Evolutionary conservation across 2,329 filamentous ascomycete genomes (phyloP).

Genomic region (Talaromyces piceae): DNA sequence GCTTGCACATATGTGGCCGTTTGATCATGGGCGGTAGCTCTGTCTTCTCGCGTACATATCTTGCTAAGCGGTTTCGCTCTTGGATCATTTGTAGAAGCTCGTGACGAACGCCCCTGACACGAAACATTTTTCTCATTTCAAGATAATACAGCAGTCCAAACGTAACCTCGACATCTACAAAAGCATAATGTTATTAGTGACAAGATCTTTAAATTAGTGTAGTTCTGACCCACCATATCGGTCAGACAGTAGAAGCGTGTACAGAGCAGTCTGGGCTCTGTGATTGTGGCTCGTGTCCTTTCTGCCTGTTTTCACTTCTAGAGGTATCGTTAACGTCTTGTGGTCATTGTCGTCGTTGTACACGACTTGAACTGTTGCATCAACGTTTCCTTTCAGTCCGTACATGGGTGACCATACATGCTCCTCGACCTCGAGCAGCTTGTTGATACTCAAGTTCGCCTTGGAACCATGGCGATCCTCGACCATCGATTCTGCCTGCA

Average conservation of each 20-base stretch:
- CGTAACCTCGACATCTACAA: constrained; percentile 70
- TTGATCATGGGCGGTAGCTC: constrained; percentile 81
- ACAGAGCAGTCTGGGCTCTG: constrained; percentile 87
- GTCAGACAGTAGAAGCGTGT: constrained; percentile 86
- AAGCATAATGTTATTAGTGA: constrained; percentile 5
- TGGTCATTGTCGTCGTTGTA: constrained; percentile 60
- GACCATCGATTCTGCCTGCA: constrained; percentile 60
- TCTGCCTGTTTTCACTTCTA: constrained; percentile 92
- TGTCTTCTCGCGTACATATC: constrained; percentile 72
- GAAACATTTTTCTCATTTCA: constrained; percentile 77
- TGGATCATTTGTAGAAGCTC: constrained; percentile 96
- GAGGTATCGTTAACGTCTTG: constrained; percentile 73
- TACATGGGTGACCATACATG: constrained; percentile 98
- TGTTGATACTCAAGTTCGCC: constrained; percentile 77
- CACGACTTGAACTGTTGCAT: constrained; percentile 85
- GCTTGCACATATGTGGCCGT: constrained; percentile 71
- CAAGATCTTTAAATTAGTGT: no score
- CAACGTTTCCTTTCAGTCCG: constrained; percentile 93
- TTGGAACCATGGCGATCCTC: constrained; percentile 71
- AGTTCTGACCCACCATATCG: constrained; percentile 66
- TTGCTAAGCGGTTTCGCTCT: constrained; percentile 82
- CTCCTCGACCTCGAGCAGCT: constrained; percentile 92
- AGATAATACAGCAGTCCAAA: constrained; percentile 94
- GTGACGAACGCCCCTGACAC: constrained; percentile 75
- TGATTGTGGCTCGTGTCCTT: constrained; percentile 70